Percentiles rank a stretch among this genome's conserved stretches.
Conservation (phyloP, 2,329 filamentous ascomycete genomes). For the Mycosphaerella sp. region DNA sequence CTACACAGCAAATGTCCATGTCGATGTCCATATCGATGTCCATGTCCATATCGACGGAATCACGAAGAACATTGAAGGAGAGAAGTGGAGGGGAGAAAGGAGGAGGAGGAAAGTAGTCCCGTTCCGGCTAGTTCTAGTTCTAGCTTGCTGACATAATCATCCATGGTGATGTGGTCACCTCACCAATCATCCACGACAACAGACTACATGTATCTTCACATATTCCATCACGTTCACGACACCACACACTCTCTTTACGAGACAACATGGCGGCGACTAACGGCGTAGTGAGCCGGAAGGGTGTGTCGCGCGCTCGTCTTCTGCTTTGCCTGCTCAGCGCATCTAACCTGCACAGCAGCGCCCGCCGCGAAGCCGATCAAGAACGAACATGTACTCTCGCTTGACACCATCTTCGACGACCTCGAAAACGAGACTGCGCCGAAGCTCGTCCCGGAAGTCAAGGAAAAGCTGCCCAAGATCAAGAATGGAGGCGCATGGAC, state of each 20-base stretch:
- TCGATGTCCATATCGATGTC: no score
- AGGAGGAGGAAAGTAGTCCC: no score
- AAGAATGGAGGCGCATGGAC: conserved; percentile 33
- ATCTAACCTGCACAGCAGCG: conserved; percentile 23
- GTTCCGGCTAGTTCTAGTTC: no score
- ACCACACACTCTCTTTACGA: neutral
- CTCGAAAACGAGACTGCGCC: conserved; percentile 19
- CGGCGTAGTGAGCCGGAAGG: conserved; percentile 29
- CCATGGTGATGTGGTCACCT: no score
- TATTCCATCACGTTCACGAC: no score
- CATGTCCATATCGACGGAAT: no score
- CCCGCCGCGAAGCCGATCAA: conserved; percentile 18
- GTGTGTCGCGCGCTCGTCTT: conserved; percentile 17
- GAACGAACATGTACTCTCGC: conserved; percentile 20
- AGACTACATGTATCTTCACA: no score
- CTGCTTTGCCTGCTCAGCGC: conserved; percentile 1
- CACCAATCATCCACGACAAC: no score
- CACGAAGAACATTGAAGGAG: no score
- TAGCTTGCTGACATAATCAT: no score
- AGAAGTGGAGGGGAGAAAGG: no score
- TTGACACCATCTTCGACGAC: conserved; percentile 30
- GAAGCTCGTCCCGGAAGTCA: conserved; percentile 26
- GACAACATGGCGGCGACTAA: conserved; percentile 28
- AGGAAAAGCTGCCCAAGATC: conserved; percentile 27
- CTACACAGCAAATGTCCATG: no score